Conservation (phyloP, 2,329 filamentous ascomycete species). For the Chaetomium strumarium region DNA sequence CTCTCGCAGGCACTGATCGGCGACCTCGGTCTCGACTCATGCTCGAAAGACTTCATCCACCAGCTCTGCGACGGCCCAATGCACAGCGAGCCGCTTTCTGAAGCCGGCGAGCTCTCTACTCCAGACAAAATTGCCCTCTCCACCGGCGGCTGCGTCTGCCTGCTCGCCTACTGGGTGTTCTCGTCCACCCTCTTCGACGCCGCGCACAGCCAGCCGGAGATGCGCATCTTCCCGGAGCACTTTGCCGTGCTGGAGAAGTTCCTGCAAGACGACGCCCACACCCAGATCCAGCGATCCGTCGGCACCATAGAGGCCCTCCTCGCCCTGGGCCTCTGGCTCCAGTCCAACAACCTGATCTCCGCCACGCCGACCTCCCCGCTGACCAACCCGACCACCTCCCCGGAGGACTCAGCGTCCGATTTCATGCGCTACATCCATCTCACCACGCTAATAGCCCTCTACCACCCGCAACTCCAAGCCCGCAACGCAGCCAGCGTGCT, state of each 20-base stretch:
- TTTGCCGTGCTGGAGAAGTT: constrained; percentile 48
- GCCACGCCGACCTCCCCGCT: constrained; percentile 28
- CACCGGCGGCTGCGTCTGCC: constrained; percentile 51
- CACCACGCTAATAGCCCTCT: constrained; percentile 51
- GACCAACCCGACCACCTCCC: constrained; percentile 23
- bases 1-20: constrained; percentile 52
- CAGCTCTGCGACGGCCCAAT: constrained; percentile 38
- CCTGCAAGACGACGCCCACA: constrained; percentile 44
- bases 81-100: constrained; percentile 40
- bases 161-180: constrained; percentile 58
- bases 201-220: constrained; percentile 45
- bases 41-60: constrained; percentile 41
- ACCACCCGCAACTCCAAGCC: constrained; percentile 49
- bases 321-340: constrained; percentile 54
- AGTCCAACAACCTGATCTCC: constrained; percentile 42
- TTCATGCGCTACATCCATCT: constrained; percentile 58
- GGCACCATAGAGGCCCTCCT: constrained; percentile 56
- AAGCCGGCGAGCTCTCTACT: constrained; percentile 23
- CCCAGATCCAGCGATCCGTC: constrained; percentile 42
- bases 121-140: constrained; percentile 52
- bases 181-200: constrained; percentile 56
- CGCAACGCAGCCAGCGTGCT: constrained; percentile 50
- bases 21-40: constrained; percentile 51
- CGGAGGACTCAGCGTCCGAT: constrained; percentile 32
- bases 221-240: constrained; percentile 57